Base-by-base conservation (phyloP, 768 basidiomycete species). In the Amanita thiersii region DNA sequence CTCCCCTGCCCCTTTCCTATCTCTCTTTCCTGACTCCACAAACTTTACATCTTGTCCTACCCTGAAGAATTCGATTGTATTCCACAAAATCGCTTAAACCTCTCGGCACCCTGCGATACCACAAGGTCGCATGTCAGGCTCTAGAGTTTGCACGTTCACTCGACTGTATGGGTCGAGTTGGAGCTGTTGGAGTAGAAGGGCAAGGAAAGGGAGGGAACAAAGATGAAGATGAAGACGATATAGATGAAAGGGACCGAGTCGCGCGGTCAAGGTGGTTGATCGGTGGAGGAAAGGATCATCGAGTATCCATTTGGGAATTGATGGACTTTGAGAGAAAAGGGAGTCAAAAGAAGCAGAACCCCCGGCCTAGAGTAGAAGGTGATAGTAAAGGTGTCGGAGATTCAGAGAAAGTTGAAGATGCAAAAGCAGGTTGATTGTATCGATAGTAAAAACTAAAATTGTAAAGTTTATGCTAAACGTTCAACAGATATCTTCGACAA, bases 71-170 rank as follows among this genome's bases (percentile, higher is more conserved):
- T 12, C 79, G 89, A 0, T 64, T 97, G 5, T 91, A 85, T 60
- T 85, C 90, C 0, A 81, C 87, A 2, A 81, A 79, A 49, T 71
- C 75, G 3, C 70, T 91, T 58, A 92, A 88, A 50, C 61, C 84
- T 0, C 79, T 99, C 5, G 94, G 94, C 4, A 84, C 82, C 3
- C 69, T 98, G 5, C 66, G 66, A 18, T 87, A 89, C 55, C 94
- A 97, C 64, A 86, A 87, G 48, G 70, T 73, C 6, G 73, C 71
- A 10, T 84, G 86, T 44, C 86, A 93, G 50, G 70, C 76, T 3
- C 50, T 96, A 14, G 70, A 76, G 2, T 97, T 97, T 54, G 79
- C 84, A 15, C 54, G 59, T 12, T 52, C n/a, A n/a, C n/a, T n/a
- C n/a, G n/a, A 62, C 23, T 25, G 47, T 20, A 23, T 32, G 17